Evolutionary conservation across 176 grass and related monocot species (phyloP).

Genomic region (Oryza meridionalis): DNA sequence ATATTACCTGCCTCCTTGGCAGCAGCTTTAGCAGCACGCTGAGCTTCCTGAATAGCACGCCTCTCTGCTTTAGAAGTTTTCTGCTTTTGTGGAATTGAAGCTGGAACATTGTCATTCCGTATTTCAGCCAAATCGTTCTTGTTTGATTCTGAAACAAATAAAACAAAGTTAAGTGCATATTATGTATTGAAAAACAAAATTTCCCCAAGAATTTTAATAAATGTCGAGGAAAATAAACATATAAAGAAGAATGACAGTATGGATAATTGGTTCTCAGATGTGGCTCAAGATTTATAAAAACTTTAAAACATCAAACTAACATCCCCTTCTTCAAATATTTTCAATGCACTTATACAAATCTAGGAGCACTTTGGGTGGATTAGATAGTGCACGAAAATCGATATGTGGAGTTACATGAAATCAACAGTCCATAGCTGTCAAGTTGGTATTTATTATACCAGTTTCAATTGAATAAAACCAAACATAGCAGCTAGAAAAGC

Average conservation of each 20-base stretch:
- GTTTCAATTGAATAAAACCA: not conserved
- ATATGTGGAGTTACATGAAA: not conserved
- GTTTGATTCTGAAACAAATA: slow-evolving; percentile 69
- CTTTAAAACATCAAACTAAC: not conserved
- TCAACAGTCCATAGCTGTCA: not conserved
- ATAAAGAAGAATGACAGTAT: not conserved
- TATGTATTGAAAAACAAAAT: not conserved
- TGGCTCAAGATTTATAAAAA: not conserved
- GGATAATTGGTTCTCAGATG: not conserved
- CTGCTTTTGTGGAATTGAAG: slow-evolving; percentile 55
- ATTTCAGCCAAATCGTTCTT: slow-evolving; percentile 45
- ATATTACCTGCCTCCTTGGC: slow-evolving; percentile 58
- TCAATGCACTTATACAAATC: not conserved
- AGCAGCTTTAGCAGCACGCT: slow-evolving; percentile 64
- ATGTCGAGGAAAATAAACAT: slow-evolving; percentile 13
- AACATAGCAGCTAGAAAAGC: not conserved
- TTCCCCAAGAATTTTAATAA: not conserved
- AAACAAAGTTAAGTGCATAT: not conserved
- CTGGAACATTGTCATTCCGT: slow-evolving; percentile 34
- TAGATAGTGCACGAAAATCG: not conserved
- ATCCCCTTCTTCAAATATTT: not conserved
- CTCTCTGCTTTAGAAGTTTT: slow-evolving; percentile 70
- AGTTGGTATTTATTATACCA: not conserved
- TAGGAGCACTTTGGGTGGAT: not conserved
- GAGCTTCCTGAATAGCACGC: slow-evolving; percentile 58